A percentile compares a stretch with the other conserved stretches of the same genome.
Evolutionary conservation across 495 filamentous ascomycete species (phyloP).

Genomic region (Neurospora tetraspora): DNA sequence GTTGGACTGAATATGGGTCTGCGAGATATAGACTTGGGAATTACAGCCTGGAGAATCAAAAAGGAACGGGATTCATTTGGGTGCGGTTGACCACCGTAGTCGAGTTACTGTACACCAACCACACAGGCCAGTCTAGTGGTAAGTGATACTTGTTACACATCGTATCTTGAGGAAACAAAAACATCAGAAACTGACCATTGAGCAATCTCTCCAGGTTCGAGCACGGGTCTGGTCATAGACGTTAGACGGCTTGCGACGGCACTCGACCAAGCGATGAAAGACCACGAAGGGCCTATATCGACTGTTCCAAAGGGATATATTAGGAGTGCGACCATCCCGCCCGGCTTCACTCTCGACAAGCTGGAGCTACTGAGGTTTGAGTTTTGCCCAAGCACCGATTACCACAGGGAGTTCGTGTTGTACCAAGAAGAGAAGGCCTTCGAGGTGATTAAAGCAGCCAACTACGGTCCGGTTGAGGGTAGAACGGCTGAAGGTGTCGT

Average conservation of each 20-base stretch:
- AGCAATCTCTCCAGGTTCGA: neutral
- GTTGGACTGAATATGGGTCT: neutral
- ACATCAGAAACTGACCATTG: neutral
- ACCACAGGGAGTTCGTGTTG: neutral
- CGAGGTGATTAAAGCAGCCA: neutral
- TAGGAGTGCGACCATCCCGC: neutral
- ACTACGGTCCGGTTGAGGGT: neutral
- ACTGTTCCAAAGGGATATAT: neutral
- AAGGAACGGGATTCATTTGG: neutral
- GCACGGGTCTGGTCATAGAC: neutral
- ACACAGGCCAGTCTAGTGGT: neutral
- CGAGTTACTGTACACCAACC: neutral
- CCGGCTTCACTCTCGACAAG: neutral
- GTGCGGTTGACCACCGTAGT: neutral
- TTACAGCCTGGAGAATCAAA: neutral
- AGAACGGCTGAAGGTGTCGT: neutral
- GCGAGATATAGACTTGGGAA: neutral
- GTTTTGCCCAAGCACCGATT: neutral
- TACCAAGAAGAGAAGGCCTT: neutral
- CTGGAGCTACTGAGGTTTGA: neutral
- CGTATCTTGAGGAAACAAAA: neutral
- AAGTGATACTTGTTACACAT: neutral
- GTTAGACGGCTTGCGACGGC: neutral
- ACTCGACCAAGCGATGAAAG: neutral
- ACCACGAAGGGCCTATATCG: neutral